These are phyloP conservation scores for Hanseniaspora uvarum DNA, from an alignment of 1,139 yeast genomes.

Conservation along the genomic window DNA sequence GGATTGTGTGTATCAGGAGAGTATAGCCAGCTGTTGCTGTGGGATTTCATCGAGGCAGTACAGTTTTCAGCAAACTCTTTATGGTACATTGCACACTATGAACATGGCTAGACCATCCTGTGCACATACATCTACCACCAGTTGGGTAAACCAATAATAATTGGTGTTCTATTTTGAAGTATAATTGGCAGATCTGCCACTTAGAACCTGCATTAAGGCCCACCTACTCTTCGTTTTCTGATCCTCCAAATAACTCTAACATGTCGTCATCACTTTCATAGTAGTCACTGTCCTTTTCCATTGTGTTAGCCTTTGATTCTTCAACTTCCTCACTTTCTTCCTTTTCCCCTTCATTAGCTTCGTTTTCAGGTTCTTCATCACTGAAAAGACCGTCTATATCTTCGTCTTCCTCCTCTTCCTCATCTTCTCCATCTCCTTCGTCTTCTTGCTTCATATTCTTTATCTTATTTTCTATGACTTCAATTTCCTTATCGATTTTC, in stretches of 20 bases:
- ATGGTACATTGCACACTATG: too few relatives aligned
- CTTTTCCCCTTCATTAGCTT: slow-evolving; percentile 21
- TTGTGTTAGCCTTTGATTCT: slow-evolving; percentile 3
- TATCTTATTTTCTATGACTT: slow-evolving; percentile 66
- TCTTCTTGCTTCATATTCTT: slow-evolving; percentile 33
- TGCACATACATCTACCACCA: too few relatives aligned
- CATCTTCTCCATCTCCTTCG: slow-evolving; percentile 18
- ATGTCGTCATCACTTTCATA: slow-evolving; percentile 32
- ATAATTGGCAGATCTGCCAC: too few relatives aligned
- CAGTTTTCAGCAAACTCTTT: too few relatives aligned
- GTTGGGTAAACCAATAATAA: too few relatives aligned
- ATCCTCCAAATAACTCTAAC: slow-evolving; percentile 33
- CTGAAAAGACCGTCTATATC: slow-evolving; percentile 20
- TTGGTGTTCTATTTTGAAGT: too few relatives aligned
- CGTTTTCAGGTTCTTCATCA: background rate
- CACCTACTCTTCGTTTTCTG: slow-evolving; percentile 25
- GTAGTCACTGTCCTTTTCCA: slow-evolving; percentile 21
- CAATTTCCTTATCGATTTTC: slow-evolving; percentile 73
- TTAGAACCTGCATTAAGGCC: too few relatives aligned
- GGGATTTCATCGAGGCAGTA: too few relatives aligned
- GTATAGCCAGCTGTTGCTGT: too few relatives aligned
- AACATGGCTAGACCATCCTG: too few relatives aligned
- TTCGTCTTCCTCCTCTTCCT: slow-evolving; percentile 23
- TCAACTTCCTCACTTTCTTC: background rate
- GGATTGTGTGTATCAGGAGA: too few relatives aligned